Conservation (phyloP, 2,329 filamentous ascomycete species). For the Ceratocystiopsis brevicomis region DNA sequence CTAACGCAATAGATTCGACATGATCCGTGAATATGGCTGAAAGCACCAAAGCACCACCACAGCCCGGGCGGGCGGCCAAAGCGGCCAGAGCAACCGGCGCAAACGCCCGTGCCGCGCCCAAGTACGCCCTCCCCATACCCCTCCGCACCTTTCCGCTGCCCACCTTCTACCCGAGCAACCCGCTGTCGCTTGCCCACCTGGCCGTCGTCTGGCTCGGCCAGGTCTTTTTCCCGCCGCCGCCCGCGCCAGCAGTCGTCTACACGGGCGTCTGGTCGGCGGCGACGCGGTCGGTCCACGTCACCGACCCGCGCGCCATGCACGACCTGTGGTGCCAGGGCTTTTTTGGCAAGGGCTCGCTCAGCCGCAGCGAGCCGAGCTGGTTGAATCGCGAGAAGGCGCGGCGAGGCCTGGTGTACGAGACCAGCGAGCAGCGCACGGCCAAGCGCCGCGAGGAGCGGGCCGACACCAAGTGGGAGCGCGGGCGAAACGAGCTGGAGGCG, state of each 20-base stretch:
- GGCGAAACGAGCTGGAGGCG: slow-evolving; percentile 67
- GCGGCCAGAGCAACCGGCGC: slow-evolving; percentile 1
- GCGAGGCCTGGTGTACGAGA: slow-evolving; percentile 39
- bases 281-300: slow-evolving; percentile 70
- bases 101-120: slow-evolving; percentile 17
- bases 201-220: slow-evolving; percentile 61
- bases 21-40: slow-evolving; percentile 16
- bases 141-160: slow-evolving; percentile 70
- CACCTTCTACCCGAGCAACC: slow-evolving; percentile 78
- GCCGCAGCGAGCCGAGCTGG: slow-evolving; percentile 91
- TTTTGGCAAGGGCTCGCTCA: slow-evolving; percentile 84
- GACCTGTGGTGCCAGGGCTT: slow-evolving; percentile 94
- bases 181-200: slow-evolving; percentile 68
- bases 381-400: slow-evolving; percentile 62
- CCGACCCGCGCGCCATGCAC: slow-evolving; percentile 53
- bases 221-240: slow-evolving; percentile 44
- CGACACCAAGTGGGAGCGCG: slow-evolving; percentile 76
- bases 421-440: slow-evolving; percentile 63
- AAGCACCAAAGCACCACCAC: slow-evolving; percentile 7
- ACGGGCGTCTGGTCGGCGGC: slow-evolving; percentile 62
- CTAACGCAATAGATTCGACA: slow-evolving; percentile 5
- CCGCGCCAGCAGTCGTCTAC: slow-evolving; percentile 46
- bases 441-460: slow-evolving; percentile 62
- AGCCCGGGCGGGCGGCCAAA: not conserved
- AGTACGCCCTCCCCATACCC: slow-evolving; percentile 61